Base-by-base conservation (phyloP, 768 basidiomycete genomes). In the Agrocybe praecox region DNA sequence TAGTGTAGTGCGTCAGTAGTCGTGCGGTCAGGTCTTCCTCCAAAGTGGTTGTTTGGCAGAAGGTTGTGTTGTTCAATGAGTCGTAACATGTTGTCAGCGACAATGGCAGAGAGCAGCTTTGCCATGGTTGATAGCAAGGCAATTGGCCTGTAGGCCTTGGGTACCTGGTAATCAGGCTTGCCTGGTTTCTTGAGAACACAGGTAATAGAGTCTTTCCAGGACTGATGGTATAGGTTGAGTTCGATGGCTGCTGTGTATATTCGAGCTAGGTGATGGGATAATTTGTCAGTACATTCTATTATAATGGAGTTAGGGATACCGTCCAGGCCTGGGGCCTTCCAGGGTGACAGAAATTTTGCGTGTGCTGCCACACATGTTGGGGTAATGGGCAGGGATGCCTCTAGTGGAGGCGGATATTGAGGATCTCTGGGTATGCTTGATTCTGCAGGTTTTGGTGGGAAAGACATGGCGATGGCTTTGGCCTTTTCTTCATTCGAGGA, bases 131-230 rank as follows among this genome's bases (percentile, higher is more conserved):
- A 57, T 5, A 71, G 54, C 2, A 78, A 68, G 0, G 67, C 68
- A 10, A 78, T 74, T 0, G 70, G 77, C 2, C 73, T 55, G 49
- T 67, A 75, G 6, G 73, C 66, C 40, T 68, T 68, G 2, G 74
- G 64, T 2, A 60, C 45, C 0, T 59, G 48, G 60, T 79, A 79
- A 60, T 74, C 66, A 0, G 57, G 23, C 51, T 68, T 67, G 2
- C 73, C 72, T 10, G 75, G 74, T 57, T 79, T 79, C 1, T 62
- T 50, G 0, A 78, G n/a, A n/a, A n/a, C n/a, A n/a, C n/a, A n/a
- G n/a, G n/a, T n/a, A n/a, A n/a, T n/a, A n/a, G n/a, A n/a, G n/a
- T n/a, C n/a, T n/a, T n/a, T n/a, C n/a, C n/a, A n/a, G n/a, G n/a
- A n/a, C n/a, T n/a, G n/a, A n/a, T n/a, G n/a, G n/a, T n/a, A n/a